Evolutionary conservation across 306 rosid species (phyloP), one percentile per base, ranked within the genome.

Genomic region (Quercus aquifolioides): DNA sequence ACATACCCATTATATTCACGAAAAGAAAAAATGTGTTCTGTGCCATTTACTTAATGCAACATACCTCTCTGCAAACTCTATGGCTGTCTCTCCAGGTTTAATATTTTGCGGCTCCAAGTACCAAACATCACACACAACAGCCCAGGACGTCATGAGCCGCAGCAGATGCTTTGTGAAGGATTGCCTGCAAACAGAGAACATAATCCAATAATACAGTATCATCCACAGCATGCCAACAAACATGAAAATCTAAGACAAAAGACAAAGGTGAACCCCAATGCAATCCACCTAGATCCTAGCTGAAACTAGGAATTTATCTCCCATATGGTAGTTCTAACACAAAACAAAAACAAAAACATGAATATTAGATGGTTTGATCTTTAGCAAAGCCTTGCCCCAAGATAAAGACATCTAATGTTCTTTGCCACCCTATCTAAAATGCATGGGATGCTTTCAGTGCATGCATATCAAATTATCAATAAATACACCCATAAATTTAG

Each of bases 111-210:
- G 99, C 87, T 95, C 98, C 91, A 95, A 77, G 82, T 93, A 95
- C 98, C 98, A 95, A 80, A 95, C 99, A 83, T 95, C 99, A 88
- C 97, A 95, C 79, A 95, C 99, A 81, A 95, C 99, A 31, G 98
- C 99, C 99, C 99, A 95, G 1, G 98, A 95, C n/a, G 98, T 95
- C 99, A 93, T 95, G 82, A 95, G 94, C 87, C 86, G 99, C 87
- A 95, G 86, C 74, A 95, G 93, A 87, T 95, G 99, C 87, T 9
- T 91, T 46, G 97, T 93, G 88, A 95, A 95, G 43, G 99, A 95
- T 74, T 95, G 99, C 94, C 99, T 95, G 93, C 78, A 89, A 77
- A 76, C 55, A 75, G 70, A 17, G 25, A 43, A 74, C 46, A 28
- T 38, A 23, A 56, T 11, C 59, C 20, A 51, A 19, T 49, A 52